A percentile compares a stretch with the other conserved stretches of the same genome.
Conservation (phyloP, 2,329 filamentous ascomycete species). For the Geosmithia flava region DNA sequence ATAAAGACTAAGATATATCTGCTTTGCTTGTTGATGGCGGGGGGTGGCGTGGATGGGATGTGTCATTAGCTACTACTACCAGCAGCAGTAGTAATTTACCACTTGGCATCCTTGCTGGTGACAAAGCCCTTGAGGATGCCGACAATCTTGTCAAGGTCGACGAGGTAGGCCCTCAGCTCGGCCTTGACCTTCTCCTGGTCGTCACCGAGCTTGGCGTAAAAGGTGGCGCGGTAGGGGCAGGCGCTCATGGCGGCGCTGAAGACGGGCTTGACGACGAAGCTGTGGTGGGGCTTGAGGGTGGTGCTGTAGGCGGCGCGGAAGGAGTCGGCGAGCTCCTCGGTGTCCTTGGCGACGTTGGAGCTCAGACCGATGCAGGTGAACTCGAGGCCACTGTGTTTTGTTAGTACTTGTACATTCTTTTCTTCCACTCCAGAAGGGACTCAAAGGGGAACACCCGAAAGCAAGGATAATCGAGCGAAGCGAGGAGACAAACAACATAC, state of each 20-base stretch:
- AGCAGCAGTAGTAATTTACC: conserved; percentile 21
- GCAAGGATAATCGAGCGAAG: background rate
- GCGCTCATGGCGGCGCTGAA: conserved; percentile 90
- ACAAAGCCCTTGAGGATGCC: conserved; percentile 57
- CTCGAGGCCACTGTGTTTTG: conserved; percentile 60
- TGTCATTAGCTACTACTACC: background rate
- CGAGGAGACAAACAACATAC: conserved; percentile 37
- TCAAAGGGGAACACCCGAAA: background rate
- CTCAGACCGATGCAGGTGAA: conserved; percentile 82
- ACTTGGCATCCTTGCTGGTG: conserved; percentile 43
- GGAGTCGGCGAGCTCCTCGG: conserved; percentile 69
- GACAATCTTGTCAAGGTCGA: conserved; percentile 66
- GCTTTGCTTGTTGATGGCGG: too few relatives aligned
- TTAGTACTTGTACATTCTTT: background rate
- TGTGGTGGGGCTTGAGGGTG: conserved; percentile 88
- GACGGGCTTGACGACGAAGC: conserved; percentile 78
- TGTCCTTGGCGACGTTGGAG: conserved; percentile 56
- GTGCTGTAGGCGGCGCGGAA: conserved; percentile 77
- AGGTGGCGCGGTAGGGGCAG: conserved; percentile 85
- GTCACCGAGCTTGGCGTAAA: conserved; percentile 75
- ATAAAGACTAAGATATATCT: too few relatives aligned
- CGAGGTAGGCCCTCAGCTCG: conserved; percentile 60
- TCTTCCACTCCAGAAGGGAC: too few relatives aligned
- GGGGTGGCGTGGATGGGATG: too few relatives aligned
- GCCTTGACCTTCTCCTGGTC: conserved; percentile 48